These are phyloP conservation scores for Crithidia acanthocephali DNA, from an alignment of 208 protist genomes.

Conservation along the genomic window DNA sequence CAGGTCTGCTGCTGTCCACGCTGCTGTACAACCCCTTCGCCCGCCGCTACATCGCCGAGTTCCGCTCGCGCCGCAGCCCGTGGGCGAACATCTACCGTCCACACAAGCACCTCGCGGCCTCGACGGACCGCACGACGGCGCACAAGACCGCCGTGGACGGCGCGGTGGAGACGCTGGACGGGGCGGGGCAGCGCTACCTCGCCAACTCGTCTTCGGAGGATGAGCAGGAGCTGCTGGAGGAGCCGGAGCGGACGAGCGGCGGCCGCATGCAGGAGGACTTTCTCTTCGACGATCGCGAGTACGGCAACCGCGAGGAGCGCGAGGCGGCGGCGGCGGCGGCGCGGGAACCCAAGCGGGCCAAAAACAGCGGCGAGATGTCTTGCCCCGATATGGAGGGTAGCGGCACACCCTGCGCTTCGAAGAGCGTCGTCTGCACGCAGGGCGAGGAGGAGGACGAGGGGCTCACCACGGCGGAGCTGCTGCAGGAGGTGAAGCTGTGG, in stretches of 20 bases:
- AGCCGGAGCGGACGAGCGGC: background rate
- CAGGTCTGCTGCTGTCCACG: constrained; percentile 41
- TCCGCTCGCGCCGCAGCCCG: constrained; percentile 51
- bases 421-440: background rate
- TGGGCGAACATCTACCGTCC: constrained; percentile 63
- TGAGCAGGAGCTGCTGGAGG: background rate
- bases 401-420: background rate
- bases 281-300: constrained; percentile 44
- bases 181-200: constrained; percentile 1
- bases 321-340: constrained; percentile 10
- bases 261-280: constrained; percentile 20
- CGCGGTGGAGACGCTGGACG: background rate
- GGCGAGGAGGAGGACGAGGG: constrained; percentile 14
- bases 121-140: background rate
- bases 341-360: background rate
- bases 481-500: constrained; percentile 64
- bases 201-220: constrained; percentile 15
- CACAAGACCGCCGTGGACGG: background rate
- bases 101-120: background rate
- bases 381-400: background rate
- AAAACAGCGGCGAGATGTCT: background rate
- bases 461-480: constrained; percentile 64
- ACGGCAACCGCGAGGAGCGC: constrained; percentile 4
- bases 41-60: constrained; percentile 72
- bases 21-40: constrained; percentile 73